These are phyloP conservation scores for Tolypocladium amazonense DNA, from an alignment of 2,329 filamentous ascomycete species.

Conservation along the genomic window DNA sequence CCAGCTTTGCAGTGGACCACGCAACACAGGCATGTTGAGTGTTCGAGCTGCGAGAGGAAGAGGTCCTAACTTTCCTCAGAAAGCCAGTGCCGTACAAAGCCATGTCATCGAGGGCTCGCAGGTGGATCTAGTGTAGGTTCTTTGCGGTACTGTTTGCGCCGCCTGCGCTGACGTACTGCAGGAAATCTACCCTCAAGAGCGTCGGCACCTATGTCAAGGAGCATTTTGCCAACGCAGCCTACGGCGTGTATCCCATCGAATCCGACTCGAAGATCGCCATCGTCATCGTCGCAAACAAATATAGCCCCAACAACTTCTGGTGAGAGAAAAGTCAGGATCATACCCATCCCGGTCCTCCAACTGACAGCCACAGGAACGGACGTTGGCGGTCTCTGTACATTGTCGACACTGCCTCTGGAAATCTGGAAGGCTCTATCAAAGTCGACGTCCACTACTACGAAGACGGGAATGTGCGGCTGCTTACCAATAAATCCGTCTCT, in stretches of 20 bases:
- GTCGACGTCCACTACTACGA: conserved; percentile 99
- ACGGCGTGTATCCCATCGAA: conserved; percentile 73
- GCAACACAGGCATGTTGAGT: conserved; percentile 51
- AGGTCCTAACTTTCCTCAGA: conserved; percentile 34
- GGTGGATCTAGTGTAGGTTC: conserved; percentile 64
- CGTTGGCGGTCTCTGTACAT: conserved; percentile 89
- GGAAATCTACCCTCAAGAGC: conserved; percentile 74
- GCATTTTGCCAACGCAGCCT: conserved; percentile 75
- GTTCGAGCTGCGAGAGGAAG: background rate
- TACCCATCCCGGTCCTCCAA: background rate
- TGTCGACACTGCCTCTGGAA: conserved; percentile 57
- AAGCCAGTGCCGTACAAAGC: conserved; percentile 73
- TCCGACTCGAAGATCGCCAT: conserved; percentile 68
- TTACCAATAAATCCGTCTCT: conserved; percentile 71
- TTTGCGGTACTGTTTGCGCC: background rate
- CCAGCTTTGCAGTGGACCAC: conserved; percentile 84
- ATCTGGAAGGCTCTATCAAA: conserved; percentile 70
- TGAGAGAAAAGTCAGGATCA: conserved; percentile 22
- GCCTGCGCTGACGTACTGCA: conserved; percentile 22
- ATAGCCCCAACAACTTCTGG: conserved; percentile 98
- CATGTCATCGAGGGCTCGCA: conserved; percentile 68
- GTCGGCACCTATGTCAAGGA: conserved; percentile 69
- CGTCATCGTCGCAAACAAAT: conserved; percentile 87
- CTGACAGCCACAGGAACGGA: conserved; percentile 58
- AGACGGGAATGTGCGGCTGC: conserved; percentile 89